Conservation (phyloP, 2,329 filamentous ascomycete genomes). For the Bipolaris gigantea region DNA sequence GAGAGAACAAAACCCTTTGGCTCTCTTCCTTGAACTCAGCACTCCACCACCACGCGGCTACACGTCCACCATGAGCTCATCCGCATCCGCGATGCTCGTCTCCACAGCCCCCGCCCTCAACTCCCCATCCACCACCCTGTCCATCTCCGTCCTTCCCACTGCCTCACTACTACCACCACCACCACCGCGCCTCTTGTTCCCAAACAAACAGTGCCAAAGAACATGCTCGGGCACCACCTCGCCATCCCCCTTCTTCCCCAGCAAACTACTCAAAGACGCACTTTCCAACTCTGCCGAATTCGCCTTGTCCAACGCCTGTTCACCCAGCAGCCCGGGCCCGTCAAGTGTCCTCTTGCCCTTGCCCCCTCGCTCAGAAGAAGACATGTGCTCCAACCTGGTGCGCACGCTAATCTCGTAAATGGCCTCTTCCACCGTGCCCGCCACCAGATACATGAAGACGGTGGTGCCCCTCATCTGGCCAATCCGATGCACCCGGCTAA, state of each 20-base stretch:
- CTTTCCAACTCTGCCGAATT: conserved; percentile 83
- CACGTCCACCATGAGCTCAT: not conserved
- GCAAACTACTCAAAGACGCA: conserved; percentile 68
- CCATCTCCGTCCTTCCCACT: conserved; percentile 43
- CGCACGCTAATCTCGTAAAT: conserved; percentile 86
- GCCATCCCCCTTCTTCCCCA: conserved; percentile 71
- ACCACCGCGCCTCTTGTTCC: conserved; percentile 43
- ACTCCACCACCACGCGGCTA: not conserved
- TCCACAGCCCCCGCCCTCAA: conserved; percentile 61
- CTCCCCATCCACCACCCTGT: conserved; percentile 53
- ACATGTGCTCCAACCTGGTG: conserved; percentile 77
- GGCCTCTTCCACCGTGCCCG: conserved; percentile 86
- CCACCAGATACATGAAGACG: conserved; percentile 93
- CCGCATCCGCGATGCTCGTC: conserved; percentile 7
- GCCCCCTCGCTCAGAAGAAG: conserved; percentile 28
- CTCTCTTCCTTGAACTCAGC: not conserved
- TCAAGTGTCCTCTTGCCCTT: too few relatives aligned
- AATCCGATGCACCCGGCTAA: conserved; percentile 92
- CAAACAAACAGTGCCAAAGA: conserved; percentile 88
- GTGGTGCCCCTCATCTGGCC: conserved; percentile 86
- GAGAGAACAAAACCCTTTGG: not conserved
- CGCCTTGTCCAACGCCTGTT: conserved; percentile 73
- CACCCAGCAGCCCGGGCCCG: too few relatives aligned
- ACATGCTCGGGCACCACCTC: conserved; percentile 79
- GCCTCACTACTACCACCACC: conserved; percentile 17